Evolutionary conservation across 2,329 filamentous ascomycete species (phyloP).

Genomic region (Diaporthe capsici): DNA sequence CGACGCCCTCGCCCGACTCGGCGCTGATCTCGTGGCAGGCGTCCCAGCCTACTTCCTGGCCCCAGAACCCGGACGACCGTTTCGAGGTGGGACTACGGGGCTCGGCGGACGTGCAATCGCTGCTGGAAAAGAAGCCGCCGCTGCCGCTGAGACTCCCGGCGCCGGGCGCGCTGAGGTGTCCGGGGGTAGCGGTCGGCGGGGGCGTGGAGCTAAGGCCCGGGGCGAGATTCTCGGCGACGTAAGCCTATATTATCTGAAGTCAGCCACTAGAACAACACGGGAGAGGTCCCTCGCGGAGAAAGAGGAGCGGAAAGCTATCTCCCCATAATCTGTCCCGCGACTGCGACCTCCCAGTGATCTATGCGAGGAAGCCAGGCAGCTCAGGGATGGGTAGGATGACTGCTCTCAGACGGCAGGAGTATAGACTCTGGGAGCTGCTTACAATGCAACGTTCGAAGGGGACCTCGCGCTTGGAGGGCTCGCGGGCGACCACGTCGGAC

Average conservation of each 20-base stretch:
- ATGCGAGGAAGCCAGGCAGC: neutral
- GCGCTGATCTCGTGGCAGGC: constrained; percentile 97
- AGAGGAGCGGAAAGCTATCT: too few species aligned
- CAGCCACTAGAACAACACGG: neutral
- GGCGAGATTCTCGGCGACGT: constrained; percentile 91
- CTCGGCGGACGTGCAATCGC: constrained; percentile 55
- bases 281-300: neutral
- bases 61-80: constrained; percentile 85
- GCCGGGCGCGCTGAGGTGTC: constrained; percentile 32
- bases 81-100: constrained; percentile 74
- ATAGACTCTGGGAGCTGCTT: neutral
- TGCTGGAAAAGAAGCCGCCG: constrained; percentile 43
- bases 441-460: constrained; percentile 94
- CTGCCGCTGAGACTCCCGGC: constrained; percentile 47
- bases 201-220: constrained; percentile 78
- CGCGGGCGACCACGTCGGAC: constrained; percentile 88
- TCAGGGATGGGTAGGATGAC: neutral
- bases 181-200: constrained; percentile 67
- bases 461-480: constrained; percentile 84
- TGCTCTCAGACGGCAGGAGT: neutral
- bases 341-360: neutral
- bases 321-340: neutral
- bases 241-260: constrained; percentile 60
- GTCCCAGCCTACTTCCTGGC: constrained; percentile 94
- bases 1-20: constrained; percentile 93